A percentile compares a stretch with the other conserved stretches of the same genome.
phyloP scores from a whole-genome alignment of 441 rosid genomes.

The Aquilaria agallochum region DNA sequence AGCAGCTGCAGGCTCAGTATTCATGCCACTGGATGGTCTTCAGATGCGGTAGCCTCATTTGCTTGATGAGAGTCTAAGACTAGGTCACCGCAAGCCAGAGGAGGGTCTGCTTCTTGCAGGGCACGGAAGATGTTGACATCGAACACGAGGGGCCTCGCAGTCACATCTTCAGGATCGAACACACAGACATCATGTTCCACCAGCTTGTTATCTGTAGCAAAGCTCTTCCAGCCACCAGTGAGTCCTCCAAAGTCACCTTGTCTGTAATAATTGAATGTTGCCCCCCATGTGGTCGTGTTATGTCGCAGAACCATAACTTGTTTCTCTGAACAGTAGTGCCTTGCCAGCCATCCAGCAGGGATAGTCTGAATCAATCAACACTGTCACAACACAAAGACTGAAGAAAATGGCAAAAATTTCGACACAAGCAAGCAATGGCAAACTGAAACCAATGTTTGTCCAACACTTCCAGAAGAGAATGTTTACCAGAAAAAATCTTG shows the following conservation, averaged over 20 bases:
- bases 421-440: background rate
- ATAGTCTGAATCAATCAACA: constrained; percentile 27
- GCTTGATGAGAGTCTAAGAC: no score
- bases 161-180: constrained; percentile 22
- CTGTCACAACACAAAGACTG: constrained; percentile 7
- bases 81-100: no score
- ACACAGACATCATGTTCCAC: constrained; percentile 38
- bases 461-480: background rate
- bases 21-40: no score
- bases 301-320: constrained; percentile 34
- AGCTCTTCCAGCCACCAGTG: constrained; percentile 40
- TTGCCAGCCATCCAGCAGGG: constrained; percentile 35
- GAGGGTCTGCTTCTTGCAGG: constrained; percentile 12
- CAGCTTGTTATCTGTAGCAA: constrained; percentile 30
- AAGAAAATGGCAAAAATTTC: background rate
- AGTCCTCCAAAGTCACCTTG: constrained; percentile 39
- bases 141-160: constrained; percentile 20
- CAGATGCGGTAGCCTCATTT: no score
- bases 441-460: background rate
- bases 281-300: constrained; percentile 29
- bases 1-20: no score
- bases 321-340: constrained; percentile 23
- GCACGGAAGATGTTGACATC: constrained; percentile 33
- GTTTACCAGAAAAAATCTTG: constrained; percentile 24
- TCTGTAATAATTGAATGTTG: constrained; percentile 24